Conservation (phyloP, 1,284 basidiomycete genomes). For the Xerocomus nothofagi region DNA sequence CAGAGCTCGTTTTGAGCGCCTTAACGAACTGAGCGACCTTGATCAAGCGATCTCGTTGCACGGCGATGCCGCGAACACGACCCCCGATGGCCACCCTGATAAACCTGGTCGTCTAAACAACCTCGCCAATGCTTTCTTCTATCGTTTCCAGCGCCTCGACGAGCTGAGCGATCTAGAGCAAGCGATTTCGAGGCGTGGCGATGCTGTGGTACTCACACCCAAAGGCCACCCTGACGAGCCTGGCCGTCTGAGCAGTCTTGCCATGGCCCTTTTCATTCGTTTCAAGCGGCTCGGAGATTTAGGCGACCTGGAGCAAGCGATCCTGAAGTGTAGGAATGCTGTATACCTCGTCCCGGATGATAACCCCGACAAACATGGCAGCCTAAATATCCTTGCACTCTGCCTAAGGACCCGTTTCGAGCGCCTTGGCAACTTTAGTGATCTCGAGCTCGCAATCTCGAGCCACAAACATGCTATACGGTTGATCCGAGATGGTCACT, state of each 20-base stretch:
- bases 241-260: not conserved
- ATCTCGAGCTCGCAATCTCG: slow-evolving; percentile 8
- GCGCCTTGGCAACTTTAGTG: not conserved
- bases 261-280: not conserved
- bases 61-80: not conserved
- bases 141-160: slow-evolving; percentile 2
- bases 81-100: not conserved
- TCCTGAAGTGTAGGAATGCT: not conserved
- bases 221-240: not conserved
- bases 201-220: not conserved
- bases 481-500: not conserved
- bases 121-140: not conserved
- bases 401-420: not conserved
- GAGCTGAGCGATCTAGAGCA: slow-evolving; percentile 5
- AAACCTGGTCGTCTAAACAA: not conserved
- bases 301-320: slow-evolving; percentile 9
- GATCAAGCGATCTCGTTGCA: not conserved
- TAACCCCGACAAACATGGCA: not conserved
- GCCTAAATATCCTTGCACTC: not conserved
- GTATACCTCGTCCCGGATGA: not conserved
- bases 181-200: slow-evolving; percentile 2
- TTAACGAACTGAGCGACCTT: not conserved
- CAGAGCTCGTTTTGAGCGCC: not conserved
- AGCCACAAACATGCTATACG: not conserved
- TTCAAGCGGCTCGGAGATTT: slow-evolving; percentile 1